Conservation (phyloP, 495 filamentous ascomycete species). For the Aspergillus ellipticus region DNA sequence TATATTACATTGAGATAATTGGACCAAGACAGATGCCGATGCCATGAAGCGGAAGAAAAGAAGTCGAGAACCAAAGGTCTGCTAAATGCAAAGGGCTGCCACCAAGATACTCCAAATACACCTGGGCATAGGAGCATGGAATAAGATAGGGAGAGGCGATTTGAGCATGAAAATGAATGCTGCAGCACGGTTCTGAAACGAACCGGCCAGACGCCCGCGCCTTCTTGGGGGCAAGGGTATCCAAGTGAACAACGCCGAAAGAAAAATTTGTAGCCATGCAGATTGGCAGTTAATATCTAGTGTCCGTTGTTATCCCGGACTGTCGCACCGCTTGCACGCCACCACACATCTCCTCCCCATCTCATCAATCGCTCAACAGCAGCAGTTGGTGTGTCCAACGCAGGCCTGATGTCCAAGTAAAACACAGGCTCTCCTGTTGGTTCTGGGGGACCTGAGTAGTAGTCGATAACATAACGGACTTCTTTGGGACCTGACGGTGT, state of each 20-base stretch:
- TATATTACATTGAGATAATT: not conserved
- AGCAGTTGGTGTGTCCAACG: conserved; percentile 74
- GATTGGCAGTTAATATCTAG: conserved; percentile 1
- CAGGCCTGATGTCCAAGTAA: conserved; percentile 93
- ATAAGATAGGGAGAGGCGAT: not conserved
- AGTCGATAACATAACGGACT: conserved; percentile 95
- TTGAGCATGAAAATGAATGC: not conserved
- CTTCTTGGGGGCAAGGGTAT: conserved; percentile 19
- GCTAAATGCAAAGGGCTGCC: not conserved
- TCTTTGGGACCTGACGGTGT: conserved; percentile 61
- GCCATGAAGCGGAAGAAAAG: not conserved
- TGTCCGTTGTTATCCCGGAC: conserved; percentile 42
- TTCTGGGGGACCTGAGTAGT: conserved; percentile 85
- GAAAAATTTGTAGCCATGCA: not conserved
- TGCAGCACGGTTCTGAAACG: not conserved
- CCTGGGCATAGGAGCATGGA: not conserved
- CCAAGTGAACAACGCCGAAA: conserved; percentile 3
- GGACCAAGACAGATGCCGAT: not conserved
- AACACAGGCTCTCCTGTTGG: conserved; percentile 92
- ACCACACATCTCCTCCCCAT: conserved; percentile 95
- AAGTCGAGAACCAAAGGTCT: not conserved
- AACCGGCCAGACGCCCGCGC: conserved; percentile 24
- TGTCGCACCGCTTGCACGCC: conserved; percentile 73
- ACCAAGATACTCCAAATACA: not conserved
- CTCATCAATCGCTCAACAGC: conserved; percentile 79